phyloP scores from a whole-genome alignment of 140 eudicot genomes.

The Ambrosia hybrid region DNA sequence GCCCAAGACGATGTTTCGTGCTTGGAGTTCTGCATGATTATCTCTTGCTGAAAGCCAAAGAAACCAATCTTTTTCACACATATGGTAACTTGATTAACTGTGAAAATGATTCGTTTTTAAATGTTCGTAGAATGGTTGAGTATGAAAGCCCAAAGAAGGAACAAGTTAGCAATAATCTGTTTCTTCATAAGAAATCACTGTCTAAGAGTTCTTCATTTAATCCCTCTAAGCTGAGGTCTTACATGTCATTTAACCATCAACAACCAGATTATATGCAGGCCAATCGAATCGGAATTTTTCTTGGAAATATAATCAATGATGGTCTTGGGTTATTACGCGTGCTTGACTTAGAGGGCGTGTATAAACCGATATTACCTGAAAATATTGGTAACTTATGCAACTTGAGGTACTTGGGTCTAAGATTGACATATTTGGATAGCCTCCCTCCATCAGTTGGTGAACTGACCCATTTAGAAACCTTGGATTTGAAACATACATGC shows the following conservation, averaged over 20 bases:
- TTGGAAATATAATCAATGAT: slow-evolving; percentile 25
- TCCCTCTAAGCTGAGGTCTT: slow-evolving; percentile 39
- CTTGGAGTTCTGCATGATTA: slow-evolving; percentile 48
- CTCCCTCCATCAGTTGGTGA: slow-evolving; percentile 60
- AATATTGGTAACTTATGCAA: slow-evolving; percentile 49
- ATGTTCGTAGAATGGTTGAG: slow-evolving; percentile 54
- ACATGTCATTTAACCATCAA: slow-evolving; percentile 46
- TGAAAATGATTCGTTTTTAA: slow-evolving; percentile 10
- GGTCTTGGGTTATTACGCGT: slow-evolving; percentile 58
- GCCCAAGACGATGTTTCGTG: slow-evolving; percentile 50
- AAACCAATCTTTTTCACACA: slow-evolving; percentile 50
- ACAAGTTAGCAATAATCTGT: not conserved
- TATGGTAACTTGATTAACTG: slow-evolving; percentile 15
- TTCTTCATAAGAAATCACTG: slow-evolving; percentile 17
- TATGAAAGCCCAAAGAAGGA: slow-evolving; percentile 34
- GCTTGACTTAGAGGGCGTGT: slow-evolving; percentile 69
- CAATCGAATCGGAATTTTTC: slow-evolving; percentile 40
- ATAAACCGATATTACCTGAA: slow-evolving; percentile 63
- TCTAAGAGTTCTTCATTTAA: slow-evolving; percentile 22
- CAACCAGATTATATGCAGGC: slow-evolving; percentile 50
- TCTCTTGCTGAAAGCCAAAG: slow-evolving; percentile 43
- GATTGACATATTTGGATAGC: slow-evolving; percentile 52
- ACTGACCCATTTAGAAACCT: slow-evolving; percentile 48
- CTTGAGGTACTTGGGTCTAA: slow-evolving; percentile 65
- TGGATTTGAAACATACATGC: slow-evolving; percentile 57